Conservation (phyloP, 2,329 filamentous ascomycete genomes). For the Colletotrichum abscissum region DNA sequence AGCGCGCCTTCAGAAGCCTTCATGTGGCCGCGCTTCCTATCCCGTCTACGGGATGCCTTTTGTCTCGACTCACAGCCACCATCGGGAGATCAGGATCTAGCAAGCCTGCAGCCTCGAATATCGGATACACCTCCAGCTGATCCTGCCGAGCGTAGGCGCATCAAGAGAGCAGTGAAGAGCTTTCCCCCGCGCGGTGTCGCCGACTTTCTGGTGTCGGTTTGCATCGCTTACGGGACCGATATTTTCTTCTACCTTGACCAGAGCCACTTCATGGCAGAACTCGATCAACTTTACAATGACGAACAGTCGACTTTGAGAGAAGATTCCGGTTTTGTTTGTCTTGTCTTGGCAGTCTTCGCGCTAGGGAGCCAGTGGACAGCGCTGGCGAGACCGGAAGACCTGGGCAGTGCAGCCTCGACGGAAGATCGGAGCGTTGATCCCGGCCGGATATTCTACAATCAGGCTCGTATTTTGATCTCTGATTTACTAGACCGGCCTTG, state of each 20-base stretch:
- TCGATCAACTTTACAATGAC: conserved; percentile 42
- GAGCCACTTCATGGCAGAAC: conserved; percentile 38
- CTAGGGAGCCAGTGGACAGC: conserved; percentile 49
- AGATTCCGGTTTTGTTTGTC: conserved; percentile 42
- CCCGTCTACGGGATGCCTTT: conserved; percentile 42
- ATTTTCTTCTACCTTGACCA: conserved; percentile 46
- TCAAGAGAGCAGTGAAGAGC: conserved; percentile 38
- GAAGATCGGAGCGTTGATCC: conserved; percentile 40
- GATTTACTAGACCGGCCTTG: conserved; percentile 47
- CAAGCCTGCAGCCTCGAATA: conserved; percentile 37
- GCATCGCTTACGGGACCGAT: conserved; percentile 42
- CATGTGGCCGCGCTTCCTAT: conserved; percentile 43
- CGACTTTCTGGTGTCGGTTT: conserved; percentile 44
- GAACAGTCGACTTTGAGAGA: conserved; percentile 35
- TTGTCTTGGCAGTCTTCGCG: conserved; percentile 42
- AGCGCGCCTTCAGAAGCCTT: conserved; percentile 37
- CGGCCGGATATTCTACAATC: conserved; percentile 44
- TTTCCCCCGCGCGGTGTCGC: conserved; percentile 43
- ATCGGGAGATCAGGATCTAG: conserved; percentile 37
- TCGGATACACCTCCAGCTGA: conserved; percentile 30
- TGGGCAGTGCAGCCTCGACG: not conserved
- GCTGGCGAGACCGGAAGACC: conserved; percentile 41
- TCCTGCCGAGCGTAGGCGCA: conserved; percentile 36
- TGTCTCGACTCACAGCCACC: conserved; percentile 39
- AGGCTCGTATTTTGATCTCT: conserved; percentile 44